phyloP scores from a whole-genome alignment of 805 yeast species.

The Clavispora phyllophila region DNA sequence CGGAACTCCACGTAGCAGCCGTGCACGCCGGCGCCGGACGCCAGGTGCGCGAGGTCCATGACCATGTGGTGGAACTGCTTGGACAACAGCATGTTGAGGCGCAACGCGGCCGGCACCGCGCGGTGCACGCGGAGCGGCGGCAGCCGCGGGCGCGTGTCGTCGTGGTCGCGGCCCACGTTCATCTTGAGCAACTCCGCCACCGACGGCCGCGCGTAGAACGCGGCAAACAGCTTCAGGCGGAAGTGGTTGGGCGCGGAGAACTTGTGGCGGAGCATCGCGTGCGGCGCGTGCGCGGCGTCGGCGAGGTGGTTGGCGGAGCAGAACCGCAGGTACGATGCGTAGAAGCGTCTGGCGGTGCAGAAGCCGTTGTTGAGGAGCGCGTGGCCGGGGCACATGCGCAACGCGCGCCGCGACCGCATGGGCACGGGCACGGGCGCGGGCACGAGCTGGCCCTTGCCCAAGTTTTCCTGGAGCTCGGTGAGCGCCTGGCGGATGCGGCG shows the following conservation, averaged over 20 bases:
- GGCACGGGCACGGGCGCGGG: conserved; percentile 38
- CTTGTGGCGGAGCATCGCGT: conserved; percentile 8
- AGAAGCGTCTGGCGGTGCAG: conserved; percentile 6
- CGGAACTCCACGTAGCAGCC: conserved; percentile 36
- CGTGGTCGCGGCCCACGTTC: conserved; percentile 1
- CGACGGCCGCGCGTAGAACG: conserved; percentile 11
- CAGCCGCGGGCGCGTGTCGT: neutral
- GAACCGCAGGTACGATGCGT: conserved; percentile 3
- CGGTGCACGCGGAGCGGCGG: neutral
- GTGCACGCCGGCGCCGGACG: conserved; percentile 9
- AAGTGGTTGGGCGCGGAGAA: conserved; percentile 14
- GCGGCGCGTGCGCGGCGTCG: neutral
- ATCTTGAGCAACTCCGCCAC: conserved; percentile 13
- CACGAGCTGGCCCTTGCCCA: conserved; percentile 25
- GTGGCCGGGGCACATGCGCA: neutral
- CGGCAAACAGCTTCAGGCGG: conserved; percentile 12
- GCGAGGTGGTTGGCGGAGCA: conserved; percentile 4
- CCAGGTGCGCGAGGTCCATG: conserved; percentile 11
- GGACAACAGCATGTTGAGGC: conserved; percentile 27
- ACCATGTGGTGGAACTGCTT: conserved; percentile 17
- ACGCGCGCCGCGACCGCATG: neutral
- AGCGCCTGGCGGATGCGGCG: conserved; percentile 43
- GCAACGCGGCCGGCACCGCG: conserved; percentile 11
- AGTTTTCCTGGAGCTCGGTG: conserved; percentile 40
- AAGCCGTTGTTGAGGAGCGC: conserved; percentile 1